Evolutionary conservation across 306 rosid genomes (phyloP).

Genomic region (Adenanthera pavonina): DNA sequence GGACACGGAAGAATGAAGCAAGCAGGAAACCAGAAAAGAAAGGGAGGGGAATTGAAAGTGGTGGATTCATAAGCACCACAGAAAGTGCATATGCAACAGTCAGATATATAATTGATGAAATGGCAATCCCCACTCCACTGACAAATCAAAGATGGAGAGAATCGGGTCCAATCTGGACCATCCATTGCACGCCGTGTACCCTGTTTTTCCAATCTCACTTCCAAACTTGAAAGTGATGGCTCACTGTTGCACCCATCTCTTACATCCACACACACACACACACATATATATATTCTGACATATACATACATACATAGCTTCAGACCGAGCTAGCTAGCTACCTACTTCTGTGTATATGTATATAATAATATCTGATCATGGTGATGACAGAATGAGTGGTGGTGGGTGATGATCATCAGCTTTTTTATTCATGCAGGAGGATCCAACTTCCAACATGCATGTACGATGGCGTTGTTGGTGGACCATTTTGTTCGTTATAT

Average conservation of each 20-base stretch:
- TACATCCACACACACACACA: background rate
- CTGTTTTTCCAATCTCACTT: background rate
- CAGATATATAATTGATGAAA: background rate
- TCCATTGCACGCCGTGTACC: background rate
- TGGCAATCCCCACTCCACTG: background rate
- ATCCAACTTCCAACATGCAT: background rate
- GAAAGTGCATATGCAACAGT: conserved; percentile 39
- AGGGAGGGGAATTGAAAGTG: background rate
- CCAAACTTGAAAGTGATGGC: conserved; percentile 32
- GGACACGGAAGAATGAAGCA: background rate
- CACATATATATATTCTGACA: background rate
- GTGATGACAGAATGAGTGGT: background rate
- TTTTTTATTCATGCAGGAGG: conserved; percentile 4
- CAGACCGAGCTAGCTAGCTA: background rate
- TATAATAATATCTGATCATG: too few relatives aligned
- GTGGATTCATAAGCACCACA: conserved; percentile 24
- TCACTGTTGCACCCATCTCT: conserved; percentile 7
- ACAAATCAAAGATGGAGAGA: background rate
- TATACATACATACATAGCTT: background rate
- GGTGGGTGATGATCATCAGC: background rate
- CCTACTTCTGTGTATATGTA: too few relatives aligned
- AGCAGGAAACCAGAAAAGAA: background rate
- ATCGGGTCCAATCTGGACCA: conserved; percentile 21
- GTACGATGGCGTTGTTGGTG: background rate
- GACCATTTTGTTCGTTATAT: conserved; percentile 5